phyloP scores from a whole-genome alignment of 495 filamentous ascomycete genomes.

The Terfezia claveryi region DNA sequence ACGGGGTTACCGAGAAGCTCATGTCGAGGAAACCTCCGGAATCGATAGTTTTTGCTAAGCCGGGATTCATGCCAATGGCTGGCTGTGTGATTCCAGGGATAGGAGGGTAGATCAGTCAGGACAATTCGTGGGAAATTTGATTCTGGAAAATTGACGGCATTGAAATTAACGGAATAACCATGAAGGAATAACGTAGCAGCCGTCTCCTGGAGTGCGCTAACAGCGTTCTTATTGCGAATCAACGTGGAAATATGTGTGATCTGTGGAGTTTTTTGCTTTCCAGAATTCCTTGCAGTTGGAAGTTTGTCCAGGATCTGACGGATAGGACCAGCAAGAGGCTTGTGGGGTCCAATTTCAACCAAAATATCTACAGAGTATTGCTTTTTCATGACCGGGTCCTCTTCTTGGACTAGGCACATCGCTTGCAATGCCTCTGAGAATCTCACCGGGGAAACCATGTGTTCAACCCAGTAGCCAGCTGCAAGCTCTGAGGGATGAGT shows the following conservation, averaged over 20 bases:
- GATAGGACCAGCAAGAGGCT: constrained; percentile 37
- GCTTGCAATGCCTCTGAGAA: constrained; percentile 23
- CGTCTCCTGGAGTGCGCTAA: not conserved
- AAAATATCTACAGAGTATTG: constrained; percentile 18
- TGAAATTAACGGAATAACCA: not conserved
- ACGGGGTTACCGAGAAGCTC: constrained; percentile 33
- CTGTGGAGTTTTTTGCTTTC: too few relatives aligned
- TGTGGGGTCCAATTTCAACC: constrained; percentile 45
- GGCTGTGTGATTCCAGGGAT: constrained; percentile 25
- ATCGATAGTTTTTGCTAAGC: constrained; percentile 28
- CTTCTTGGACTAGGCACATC: not conserved
- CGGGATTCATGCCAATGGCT: constrained; percentile 26
- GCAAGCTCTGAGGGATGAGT: not conserved
- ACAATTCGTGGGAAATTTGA: constrained; percentile 13
- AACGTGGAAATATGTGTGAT: not conserved
- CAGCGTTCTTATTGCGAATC: not conserved
- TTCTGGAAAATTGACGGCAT: not conserved
- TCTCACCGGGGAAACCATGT: constrained; percentile 26
- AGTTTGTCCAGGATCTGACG: constrained; percentile 8
- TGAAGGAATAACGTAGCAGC: not conserved
- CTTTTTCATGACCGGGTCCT: not conserved
- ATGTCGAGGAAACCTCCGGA: constrained; percentile 24
- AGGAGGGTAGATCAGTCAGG: constrained; percentile 25
- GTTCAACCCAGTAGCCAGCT: constrained; percentile 25
- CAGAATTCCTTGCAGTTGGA: too few relatives aligned